Evolutionary conservation across 345 rosid species (phyloP).

Genomic region (Cardamine chenopodiifolia): DNA sequence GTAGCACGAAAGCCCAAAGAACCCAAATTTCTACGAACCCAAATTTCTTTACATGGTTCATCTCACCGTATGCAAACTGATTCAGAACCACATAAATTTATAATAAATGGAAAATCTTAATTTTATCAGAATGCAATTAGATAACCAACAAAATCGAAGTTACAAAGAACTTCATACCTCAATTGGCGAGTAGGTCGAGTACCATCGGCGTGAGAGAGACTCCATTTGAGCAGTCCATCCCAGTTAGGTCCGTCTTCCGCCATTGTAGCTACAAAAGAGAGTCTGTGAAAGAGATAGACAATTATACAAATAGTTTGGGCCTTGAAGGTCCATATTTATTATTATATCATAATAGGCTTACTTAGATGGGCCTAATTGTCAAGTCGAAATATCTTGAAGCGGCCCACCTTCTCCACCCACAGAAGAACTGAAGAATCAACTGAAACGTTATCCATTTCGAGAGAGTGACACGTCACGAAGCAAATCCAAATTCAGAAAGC

Average conservation of each 20-base stretch:
- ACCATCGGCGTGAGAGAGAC: slow-evolving; percentile 80
- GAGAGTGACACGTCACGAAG: slow-evolving; percentile 36
- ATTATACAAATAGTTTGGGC: not conserved
- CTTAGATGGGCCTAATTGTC: not conserved
- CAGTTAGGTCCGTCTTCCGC: slow-evolving; percentile 83
- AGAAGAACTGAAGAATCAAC: slow-evolving; percentile 2
- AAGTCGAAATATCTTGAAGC: not conserved
- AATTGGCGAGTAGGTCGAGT: slow-evolving; percentile 56
- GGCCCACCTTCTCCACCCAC: slow-evolving; percentile 34
- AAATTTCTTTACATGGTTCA: not conserved
- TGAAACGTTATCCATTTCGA: slow-evolving; percentile 31
- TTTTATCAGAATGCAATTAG: not conserved
- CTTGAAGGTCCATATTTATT: not conserved
- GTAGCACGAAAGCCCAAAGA: not conserved
- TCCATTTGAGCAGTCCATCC: slow-evolving; percentile 95
- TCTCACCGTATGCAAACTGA: not conserved
- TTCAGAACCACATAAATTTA: not conserved
- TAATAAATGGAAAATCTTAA: not conserved
- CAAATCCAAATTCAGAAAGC: slow-evolving; percentile 2
- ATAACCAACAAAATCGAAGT: not conserved
- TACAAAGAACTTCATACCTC: slow-evolving; percentile 45
- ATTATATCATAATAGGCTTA: not conserved
- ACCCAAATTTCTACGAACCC: not conserved
- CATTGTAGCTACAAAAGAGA: slow-evolving; percentile 46
- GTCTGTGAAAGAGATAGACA: not conserved